Conservation (phyloP, 208 protist genomes). For the Wallacemonas collosoma region DNA sequence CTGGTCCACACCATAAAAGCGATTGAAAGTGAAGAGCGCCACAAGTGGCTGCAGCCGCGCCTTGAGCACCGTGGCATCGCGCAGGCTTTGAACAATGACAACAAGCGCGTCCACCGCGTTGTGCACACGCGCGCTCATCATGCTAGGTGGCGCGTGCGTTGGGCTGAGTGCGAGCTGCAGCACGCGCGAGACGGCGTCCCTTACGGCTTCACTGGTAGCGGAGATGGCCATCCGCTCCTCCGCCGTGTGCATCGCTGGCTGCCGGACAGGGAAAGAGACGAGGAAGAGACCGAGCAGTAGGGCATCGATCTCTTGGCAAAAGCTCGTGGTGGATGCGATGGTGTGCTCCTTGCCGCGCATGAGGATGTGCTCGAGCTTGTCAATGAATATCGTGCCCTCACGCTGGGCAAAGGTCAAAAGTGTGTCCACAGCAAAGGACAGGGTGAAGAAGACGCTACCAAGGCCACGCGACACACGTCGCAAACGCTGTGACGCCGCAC, state of each 20-base stretch:
- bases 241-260: constrained; percentile 12
- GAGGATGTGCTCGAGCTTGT: constrained; percentile 55
- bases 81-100: constrained; percentile 41
- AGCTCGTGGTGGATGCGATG: constrained; percentile 51
- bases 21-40: constrained; percentile 78
- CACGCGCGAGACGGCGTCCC: constrained; percentile 45
- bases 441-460: constrained; percentile 74
- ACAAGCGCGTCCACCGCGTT: constrained; percentile 75
- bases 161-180: constrained; percentile 62
- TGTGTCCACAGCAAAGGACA: constrained; percentile 78
- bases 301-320: constrained; percentile 66
- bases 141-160: constrained; percentile 46
- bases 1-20: constrained; percentile 66
- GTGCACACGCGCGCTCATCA: constrained; percentile 51
- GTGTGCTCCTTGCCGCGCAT: constrained; percentile 18
- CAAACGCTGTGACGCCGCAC: neutral
- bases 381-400: constrained; percentile 44
- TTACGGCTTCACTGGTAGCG: constrained; percentile 29
- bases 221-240: constrained; percentile 23
- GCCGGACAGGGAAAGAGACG: constrained; percentile 44
- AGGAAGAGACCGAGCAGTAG: constrained; percentile 58
- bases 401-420: constrained; percentile 73
- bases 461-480: constrained; percentile 43
- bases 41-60: constrained; percentile 62
- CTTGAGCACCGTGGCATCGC: constrained; percentile 41